These are phyloP conservation scores for Trichosporon sp. DNA, from an alignment of 1,284 basidiomycete genomes.

Conservation along the genomic window DNA sequence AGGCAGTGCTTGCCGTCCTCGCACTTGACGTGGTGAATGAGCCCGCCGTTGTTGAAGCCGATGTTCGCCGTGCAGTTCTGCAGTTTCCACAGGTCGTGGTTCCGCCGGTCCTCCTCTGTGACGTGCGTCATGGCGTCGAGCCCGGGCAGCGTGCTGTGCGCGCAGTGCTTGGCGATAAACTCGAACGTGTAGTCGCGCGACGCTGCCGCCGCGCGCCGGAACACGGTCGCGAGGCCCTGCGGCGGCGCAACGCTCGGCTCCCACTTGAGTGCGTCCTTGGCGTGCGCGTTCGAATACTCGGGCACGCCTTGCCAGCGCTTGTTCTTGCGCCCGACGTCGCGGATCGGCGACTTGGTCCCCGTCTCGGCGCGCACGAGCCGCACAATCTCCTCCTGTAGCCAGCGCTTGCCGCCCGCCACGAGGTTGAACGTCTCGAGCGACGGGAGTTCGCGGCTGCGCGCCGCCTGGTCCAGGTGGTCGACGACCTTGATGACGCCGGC, in stretches of 20 bases:
- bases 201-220: slow-evolving; percentile 24
- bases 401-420: slow-evolving; percentile 40
- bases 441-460: neutral
- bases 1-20: slow-evolving; percentile 35
- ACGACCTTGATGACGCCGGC: slow-evolving; percentile 28
- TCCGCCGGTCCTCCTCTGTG: slow-evolving; percentile 33
- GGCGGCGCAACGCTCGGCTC: slow-evolving; percentile 24
- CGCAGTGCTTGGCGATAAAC: slow-evolving; percentile 35
- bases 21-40: slow-evolving; percentile 45
- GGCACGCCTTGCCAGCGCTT: slow-evolving; percentile 10
- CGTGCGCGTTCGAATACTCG: slow-evolving; percentile 21
- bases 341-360: slow-evolving; percentile 38
- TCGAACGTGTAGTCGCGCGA: slow-evolving; percentile 28
- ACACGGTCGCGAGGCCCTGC: slow-evolving; percentile 28
- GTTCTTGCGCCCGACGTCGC: slow-evolving; percentile 32
- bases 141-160: neutral
- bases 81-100: slow-evolving; percentile 37
- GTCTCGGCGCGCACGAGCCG: slow-evolving; percentile 34
- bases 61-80: slow-evolving; percentile 45
- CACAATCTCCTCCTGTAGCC: slow-evolving; percentile 34
- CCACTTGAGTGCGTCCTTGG: slow-evolving; percentile 28
- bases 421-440: slow-evolving; percentile 33
- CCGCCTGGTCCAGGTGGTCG: slow-evolving; percentile 1
- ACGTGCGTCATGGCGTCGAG: slow-evolving; percentile 4
- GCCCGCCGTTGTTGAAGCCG: slow-evolving; percentile 40